Base-by-base conservation (phyloP, 805 yeast species). In the Spathaspora passalidarum region DNA sequence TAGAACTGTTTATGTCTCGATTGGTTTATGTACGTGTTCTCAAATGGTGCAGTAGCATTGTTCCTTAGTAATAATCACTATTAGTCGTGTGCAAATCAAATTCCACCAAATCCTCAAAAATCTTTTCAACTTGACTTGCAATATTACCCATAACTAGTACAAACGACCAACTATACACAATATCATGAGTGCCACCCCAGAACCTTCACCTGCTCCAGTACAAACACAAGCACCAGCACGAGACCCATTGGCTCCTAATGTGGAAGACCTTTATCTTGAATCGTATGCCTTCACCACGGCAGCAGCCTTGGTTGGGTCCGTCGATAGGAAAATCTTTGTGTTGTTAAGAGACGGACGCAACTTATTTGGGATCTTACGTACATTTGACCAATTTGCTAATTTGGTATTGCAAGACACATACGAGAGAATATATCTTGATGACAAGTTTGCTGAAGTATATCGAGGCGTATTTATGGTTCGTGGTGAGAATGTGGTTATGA, bases 371-470 rank as follows among this genome's bases (percentile, higher is more conserved):
- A 86, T 91, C 19, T 73, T 94, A 54, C 79, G 99, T 65, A 89
- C 97, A 2, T 94, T 92, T 65, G 99, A 94, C 69, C 97, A 92
- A 66, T 94, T 84, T 63, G 91, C 96, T 49, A 92, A 92, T 67
- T 74, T 94, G 58, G 96, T 94, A 34, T 73, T 94, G 51, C 98
- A 94, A 66, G 96, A 91, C 62, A 82, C 96, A 14, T 72, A 82
- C 40, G 98, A 94, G 64, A 80, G 97, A 64, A 80, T 90, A 56
- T 87, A 87, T 61, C 72, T 85, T 52, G 65, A 62, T 18, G 59
- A 59, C 20, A 71, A 77, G 51, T 92, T 82, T 60, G 96, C 87
- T 7, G 96, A 92, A 62, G 72, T 70, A n/a, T 74, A 75, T 42
- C 78, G 86, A 44, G 97, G 96, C 8, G 87, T 88, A 42, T 84